These are phyloP conservation scores for Nakazawaea molendinolei DNA, from an alignment of 805 yeast species.

Conservation along the genomic window DNA sequence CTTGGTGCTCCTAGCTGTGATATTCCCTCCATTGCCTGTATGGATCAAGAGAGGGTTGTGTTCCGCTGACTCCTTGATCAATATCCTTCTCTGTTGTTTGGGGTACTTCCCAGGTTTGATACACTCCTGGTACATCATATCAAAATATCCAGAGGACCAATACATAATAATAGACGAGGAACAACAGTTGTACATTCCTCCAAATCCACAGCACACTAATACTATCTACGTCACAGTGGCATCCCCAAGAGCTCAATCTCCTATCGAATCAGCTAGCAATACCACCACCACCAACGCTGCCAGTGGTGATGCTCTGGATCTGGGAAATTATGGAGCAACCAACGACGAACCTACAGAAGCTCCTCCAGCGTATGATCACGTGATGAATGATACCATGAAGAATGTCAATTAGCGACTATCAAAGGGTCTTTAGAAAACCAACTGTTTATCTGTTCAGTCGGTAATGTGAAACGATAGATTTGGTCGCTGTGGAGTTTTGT, in stretches of 20 bases:
- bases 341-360: conserved; percentile 19
- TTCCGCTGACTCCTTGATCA: conserved; percentile 63
- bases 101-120: conserved; percentile 68
- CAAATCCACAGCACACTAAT: conserved; percentile 1
- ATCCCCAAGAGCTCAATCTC: conserved; percentile 18
- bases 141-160: conserved; percentile 37
- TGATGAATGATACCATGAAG: conserved; percentile 26
- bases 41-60: conserved; percentile 65
- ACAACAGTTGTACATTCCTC: conserved; percentile 10
- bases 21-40: conserved; percentile 79
- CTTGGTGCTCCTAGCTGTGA: conserved; percentile 59
- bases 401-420: conserved; percentile 12
- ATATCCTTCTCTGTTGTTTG: conserved; percentile 51
- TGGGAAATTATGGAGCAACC: conserved; percentile 10
- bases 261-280: conserved; percentile 3
- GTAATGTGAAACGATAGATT: too few relatives aligned
- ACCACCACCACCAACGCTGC: conserved; percentile 3
- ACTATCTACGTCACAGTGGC: conserved; percentile 7
- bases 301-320: conserved; percentile 14
- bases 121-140: conserved; percentile 62
- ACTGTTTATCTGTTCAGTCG: too few relatives aligned
- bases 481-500: too few relatives aligned
- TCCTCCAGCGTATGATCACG: conserved; percentile 31
- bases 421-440: too few relatives aligned
- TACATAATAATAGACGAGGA: conserved; percentile 13